Conservation (phyloP, 768 basidiomycete genomes). For the Mrakia hoshinonis region DNA sequence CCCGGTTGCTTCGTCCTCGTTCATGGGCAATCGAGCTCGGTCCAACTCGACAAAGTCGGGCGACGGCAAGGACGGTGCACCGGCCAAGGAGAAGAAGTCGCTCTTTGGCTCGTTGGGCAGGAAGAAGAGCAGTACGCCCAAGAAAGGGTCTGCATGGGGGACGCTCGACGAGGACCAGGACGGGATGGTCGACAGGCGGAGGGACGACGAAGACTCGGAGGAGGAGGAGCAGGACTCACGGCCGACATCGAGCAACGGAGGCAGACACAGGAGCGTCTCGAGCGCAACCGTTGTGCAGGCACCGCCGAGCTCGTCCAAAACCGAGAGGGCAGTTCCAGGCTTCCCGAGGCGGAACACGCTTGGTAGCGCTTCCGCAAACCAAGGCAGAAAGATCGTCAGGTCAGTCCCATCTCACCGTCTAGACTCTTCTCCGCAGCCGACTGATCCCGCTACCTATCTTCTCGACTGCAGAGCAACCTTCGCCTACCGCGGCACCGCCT, state of each 20-base stretch:
- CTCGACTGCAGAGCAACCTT: constrained; percentile 55
- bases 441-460: background rate
- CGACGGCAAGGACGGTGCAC: constrained; percentile 30
- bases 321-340: background rate
- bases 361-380: constrained; percentile 3
- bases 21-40: constrained; percentile 34
- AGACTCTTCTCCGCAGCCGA: background rate
- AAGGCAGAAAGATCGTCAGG: constrained; percentile 24
- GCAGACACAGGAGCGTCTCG: background rate
- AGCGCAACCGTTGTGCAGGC: background rate
- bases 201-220: background rate
- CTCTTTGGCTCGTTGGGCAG: constrained; percentile 39
- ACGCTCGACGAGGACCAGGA: constrained; percentile 35
- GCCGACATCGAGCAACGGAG: background rate
- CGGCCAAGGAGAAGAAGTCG: constrained; percentile 33
- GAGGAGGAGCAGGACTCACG: background rate
- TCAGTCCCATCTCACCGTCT: constrained; percentile 25
- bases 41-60: constrained; percentile 35
- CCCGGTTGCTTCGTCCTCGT: background rate
- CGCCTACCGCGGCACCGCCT: constrained; percentile 58
- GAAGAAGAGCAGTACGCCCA: constrained; percentile 32
- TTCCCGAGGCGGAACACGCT: constrained; percentile 10
- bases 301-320: background rate
- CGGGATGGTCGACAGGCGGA: constrained; percentile 10
- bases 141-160: constrained; percentile 26